Evolutionary conservation across 257 asterid genomes (phyloP), one percentile per base, ranked within the genome.

Genomic region (Solanum rostratum): DNA sequence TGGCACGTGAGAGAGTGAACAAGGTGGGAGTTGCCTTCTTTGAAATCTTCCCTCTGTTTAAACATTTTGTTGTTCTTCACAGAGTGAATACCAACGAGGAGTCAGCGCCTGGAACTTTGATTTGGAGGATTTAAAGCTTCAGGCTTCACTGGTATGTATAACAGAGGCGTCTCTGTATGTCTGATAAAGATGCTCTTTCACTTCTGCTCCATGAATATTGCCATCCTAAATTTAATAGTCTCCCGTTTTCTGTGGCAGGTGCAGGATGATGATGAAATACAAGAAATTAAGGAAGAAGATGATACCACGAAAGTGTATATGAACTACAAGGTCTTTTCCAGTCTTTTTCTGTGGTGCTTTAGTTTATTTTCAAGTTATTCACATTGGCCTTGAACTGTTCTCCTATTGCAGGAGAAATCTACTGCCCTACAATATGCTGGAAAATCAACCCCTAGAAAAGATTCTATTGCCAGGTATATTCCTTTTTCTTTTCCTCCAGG

Each of bases 91-190:
- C 86, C 97, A 97, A 90, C 95, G 99, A 84, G 99, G 99, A 86
- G 99, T 97, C 83, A 97, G 99, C 83, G 98, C 97, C 54, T 97
- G 99, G 99, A 97, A 97, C 89, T 97, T 97, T 86, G 98, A 97
- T 88, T 76, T 97, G 84, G 98, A 94, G 91, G 99, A 97, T 88
- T 91, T 97, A 91, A 97, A 97, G 91, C 85, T 84, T 85, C 99
- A 93, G 91, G 99, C 99, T 84, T 91, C 98, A 85, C 88, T 92
- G 95, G 99, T 97, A 93, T 79, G 94, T 84, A 70, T 29, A 62
- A 45, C 55, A 79, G 37, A 73, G 70, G 85, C 30, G 22, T 76
- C 45, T 86, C 53, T 50, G 83, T 63, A 24, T 57, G 45, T 39
- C 79, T 30, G 65, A 29, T 43, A 60, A 41, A 57, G 43, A 46